Conservation (phyloP, 345 rosid genomes). For the Chamaenerion angustifolium region DNA sequence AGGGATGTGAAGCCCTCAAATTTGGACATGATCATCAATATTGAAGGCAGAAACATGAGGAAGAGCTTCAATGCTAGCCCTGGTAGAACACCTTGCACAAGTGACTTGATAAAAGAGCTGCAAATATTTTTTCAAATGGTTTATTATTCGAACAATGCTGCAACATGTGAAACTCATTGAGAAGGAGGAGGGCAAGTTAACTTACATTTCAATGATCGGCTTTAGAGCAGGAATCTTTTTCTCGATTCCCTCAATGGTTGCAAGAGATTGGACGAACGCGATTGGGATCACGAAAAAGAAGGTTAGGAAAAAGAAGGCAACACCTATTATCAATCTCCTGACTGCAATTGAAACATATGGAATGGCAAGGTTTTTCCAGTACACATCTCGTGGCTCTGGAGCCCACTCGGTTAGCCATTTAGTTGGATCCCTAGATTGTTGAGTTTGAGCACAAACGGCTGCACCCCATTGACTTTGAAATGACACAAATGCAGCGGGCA, state of each 20-base stretch:
- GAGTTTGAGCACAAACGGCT: constrained; percentile 94
- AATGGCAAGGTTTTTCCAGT: constrained; percentile 74
- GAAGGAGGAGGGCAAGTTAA: constrained; percentile 1
- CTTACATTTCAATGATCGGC: constrained; percentile 53
- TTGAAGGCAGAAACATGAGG: constrained; percentile 79
- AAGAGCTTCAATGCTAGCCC: constrained; percentile 88
- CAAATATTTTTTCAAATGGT: constrained; percentile 1
- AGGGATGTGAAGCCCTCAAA: constrained; percentile 80
- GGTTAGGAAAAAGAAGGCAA: constrained; percentile 87
- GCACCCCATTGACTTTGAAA: constrained; percentile 95
- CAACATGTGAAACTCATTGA: no score
- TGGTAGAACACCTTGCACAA: constrained; percentile 75
- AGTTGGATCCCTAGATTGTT: constrained; percentile 77
- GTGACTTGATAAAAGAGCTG: constrained; percentile 53
- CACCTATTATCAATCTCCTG: constrained; percentile 52
- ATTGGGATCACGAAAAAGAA: constrained; percentile 93
- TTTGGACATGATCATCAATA: constrained; percentile 92
- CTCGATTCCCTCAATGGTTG: constrained; percentile 72
- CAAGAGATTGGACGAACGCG: constrained; percentile 79
- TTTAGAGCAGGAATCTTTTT: constrained; percentile 55
- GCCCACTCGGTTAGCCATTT: constrained; percentile 96
- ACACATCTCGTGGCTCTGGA: constrained; percentile 87
- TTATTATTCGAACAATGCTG: no score
- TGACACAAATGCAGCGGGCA: constrained; percentile 96
- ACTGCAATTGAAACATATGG: constrained; percentile 72